Evolutionary conservation across 257 asterid species (phyloP).

Genomic region (Solanum lycopersicoides): DNA sequence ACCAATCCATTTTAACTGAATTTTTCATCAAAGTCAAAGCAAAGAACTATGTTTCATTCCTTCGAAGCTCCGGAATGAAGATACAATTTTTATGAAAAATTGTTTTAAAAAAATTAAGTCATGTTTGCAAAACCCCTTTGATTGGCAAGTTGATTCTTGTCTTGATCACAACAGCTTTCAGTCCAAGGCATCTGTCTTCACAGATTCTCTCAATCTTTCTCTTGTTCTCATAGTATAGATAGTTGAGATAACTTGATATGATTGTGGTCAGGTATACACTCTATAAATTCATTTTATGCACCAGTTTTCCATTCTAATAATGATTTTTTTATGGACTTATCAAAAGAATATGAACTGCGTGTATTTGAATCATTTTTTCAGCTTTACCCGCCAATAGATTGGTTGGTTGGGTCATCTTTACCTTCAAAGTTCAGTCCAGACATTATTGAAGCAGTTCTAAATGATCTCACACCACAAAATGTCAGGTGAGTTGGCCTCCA

Average conservation of each 20-base stretch:
- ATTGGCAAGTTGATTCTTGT: neutral
- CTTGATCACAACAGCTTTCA: neutral
- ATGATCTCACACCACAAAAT: slow-evolving; percentile 67
- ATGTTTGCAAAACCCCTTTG: neutral
- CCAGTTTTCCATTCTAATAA: neutral
- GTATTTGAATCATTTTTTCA: slow-evolving; percentile 6
- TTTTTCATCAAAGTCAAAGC: neutral
- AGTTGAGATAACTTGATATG: neutral
- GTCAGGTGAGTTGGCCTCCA: slow-evolving; percentile 44
- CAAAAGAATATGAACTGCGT: neutral
- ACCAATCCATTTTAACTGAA: neutral
- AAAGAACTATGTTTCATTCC: neutral
- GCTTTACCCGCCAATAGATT: slow-evolving; percentile 83
- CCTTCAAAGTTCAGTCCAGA: slow-evolving; percentile 59
- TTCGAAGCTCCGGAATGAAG: neutral
- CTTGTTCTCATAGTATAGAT: neutral
- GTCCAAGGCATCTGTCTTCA: neutral
- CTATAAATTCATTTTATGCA: neutral
- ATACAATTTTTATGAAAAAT: neutral
- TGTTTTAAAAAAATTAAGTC: no score
- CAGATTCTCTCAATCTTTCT: neutral
- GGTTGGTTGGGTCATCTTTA: slow-evolving; percentile 90
- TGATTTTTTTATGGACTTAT: neutral
- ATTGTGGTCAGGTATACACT: neutral
- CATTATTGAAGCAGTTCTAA: slow-evolving; percentile 46